phyloP scores from a whole-genome alignment of 2,329 filamentous ascomycete species.

The Acarospora socialis region DNA sequence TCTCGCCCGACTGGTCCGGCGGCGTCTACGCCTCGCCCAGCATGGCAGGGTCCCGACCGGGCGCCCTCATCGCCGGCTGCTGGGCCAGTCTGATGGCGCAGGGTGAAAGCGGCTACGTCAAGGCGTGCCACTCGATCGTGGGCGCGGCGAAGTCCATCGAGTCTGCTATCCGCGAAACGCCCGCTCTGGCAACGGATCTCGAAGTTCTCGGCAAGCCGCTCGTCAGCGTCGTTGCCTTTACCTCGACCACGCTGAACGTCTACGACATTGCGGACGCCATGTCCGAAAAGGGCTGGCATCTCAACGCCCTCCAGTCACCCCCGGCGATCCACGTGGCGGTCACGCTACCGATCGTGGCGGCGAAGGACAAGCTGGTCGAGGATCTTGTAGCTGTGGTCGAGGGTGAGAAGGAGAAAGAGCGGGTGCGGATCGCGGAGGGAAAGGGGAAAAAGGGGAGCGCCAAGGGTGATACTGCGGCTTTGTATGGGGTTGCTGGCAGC shows the following conservation, averaged over 20 bases:
- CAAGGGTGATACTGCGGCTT: conserved; percentile 65
- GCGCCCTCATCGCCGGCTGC: conserved; percentile 86
- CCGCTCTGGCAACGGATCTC: conserved; percentile 56
- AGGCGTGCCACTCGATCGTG: conserved; percentile 77
- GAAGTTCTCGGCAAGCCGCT: conserved; percentile 71
- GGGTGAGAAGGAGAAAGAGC: conserved; percentile 67
- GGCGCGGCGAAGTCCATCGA: conserved; percentile 73
- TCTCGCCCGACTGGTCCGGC: conserved; percentile 86
- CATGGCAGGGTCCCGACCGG: conserved; percentile 81
- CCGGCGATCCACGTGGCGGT: conserved; percentile 90
- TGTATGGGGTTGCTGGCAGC: conserved; percentile 91
- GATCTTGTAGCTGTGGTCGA: conserved; percentile 49
- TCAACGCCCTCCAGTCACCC: conserved; percentile 85
- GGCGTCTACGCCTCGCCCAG: conserved; percentile 91
- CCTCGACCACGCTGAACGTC: conserved; percentile 68
- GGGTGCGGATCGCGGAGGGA: conserved; percentile 49
- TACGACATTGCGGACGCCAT: conserved; percentile 92
- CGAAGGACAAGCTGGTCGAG: conserved; percentile 61
- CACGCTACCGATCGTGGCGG: conserved; percentile 70
- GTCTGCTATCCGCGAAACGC: conserved; percentile 54
- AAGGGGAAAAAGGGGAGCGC: conserved; percentile 41
- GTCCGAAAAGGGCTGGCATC: conserved; percentile 75
- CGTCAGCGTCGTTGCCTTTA: conserved; percentile 82
- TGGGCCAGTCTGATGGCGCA: conserved; percentile 86
- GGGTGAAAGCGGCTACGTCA: conserved; percentile 76